These are phyloP conservation scores for Dalechampia spathulata DNA, from an alignment of 441 rosid genomes.

Conservation along the genomic window DNA sequence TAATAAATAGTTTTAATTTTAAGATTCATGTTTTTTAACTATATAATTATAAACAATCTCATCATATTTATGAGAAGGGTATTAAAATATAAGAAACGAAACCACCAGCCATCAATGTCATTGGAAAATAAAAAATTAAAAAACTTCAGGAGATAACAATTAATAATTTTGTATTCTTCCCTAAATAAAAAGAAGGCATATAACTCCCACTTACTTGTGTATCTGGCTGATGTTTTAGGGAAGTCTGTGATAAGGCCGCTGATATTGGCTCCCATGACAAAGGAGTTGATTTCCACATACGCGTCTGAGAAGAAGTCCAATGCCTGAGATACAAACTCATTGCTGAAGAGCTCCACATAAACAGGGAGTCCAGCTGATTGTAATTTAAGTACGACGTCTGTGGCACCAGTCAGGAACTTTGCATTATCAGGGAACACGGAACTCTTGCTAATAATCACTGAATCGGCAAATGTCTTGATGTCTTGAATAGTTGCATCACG, in stretches of 20 bases:
- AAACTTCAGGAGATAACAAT: too few relatives aligned
- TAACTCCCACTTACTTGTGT: constrained; percentile 45
- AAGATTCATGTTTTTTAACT: too few relatives aligned
- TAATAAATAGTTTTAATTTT: too few relatives aligned
- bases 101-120: too few relatives aligned
- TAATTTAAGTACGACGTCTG: constrained; percentile 41
- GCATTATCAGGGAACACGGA: constrained; percentile 35
- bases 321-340: constrained; percentile 74
- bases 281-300: constrained; percentile 56
- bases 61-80: too few relatives aligned
- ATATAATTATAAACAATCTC: too few relatives aligned
- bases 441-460: constrained; percentile 43
- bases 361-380: constrained; percentile 37
- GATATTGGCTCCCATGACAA: constrained; percentile 22
- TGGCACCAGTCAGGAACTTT: constrained; percentile 24
- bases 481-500: constrained; percentile 34
- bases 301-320: constrained; percentile 73
- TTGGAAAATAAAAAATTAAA: too few relatives aligned
- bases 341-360: constrained; percentile 53
- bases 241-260: constrained; percentile 64
- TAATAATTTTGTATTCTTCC: neutral
- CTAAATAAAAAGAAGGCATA: neutral
- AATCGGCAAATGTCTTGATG: constrained; percentile 50
- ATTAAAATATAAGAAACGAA: too few relatives aligned
- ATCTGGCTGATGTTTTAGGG: constrained; percentile 61